A percentile compares a stretch with the other conserved stretches of the same genome.
Evolutionary conservation across 768 basidiomycete species (phyloP).

Genomic region (Gelatoporia subvermispora): DNA sequence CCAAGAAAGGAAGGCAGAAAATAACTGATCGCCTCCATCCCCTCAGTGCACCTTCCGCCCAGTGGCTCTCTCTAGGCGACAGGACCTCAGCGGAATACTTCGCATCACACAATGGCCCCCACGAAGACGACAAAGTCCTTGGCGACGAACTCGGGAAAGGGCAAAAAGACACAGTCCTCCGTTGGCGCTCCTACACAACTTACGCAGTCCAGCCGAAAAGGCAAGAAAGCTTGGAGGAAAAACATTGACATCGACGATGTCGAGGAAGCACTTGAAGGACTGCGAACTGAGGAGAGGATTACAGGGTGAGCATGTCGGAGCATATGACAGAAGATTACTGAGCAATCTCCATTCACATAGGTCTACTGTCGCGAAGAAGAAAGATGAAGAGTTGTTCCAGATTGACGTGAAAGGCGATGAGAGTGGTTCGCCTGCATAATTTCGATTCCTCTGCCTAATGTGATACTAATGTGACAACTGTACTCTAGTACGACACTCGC

Average conservation of each 20-base stretch:
- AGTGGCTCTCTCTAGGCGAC: too few relatives aligned
- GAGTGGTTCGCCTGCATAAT: slow-evolving; percentile 39
- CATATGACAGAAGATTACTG: too few relatives aligned
- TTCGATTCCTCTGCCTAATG: not conserved
- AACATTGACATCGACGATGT: slow-evolving; percentile 83
- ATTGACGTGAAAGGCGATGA: slow-evolving; percentile 80
- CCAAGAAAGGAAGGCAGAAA: too few relatives aligned
- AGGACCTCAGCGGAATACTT: too few relatives aligned
- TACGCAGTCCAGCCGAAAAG: slow-evolving; percentile 74
- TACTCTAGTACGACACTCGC: slow-evolving; percentile 49
- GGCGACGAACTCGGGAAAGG: not conserved
- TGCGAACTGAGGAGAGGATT: slow-evolving; percentile 77
- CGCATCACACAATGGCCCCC: too few relatives aligned
- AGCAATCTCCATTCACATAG: slow-evolving; percentile 29
- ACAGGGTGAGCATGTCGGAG: slow-evolving; percentile 54
- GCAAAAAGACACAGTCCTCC: slow-evolving; percentile 3
- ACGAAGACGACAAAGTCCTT: not conserved
- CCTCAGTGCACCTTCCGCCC: too few relatives aligned
- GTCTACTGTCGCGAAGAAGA: slow-evolving; percentile 57
- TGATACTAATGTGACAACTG: not conserved
- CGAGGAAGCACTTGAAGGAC: slow-evolving; percentile 68
- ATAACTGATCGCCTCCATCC: too few relatives aligned
- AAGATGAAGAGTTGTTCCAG: slow-evolving; percentile 71
- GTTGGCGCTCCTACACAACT: slow-evolving; percentile 57
- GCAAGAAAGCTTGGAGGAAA: slow-evolving; percentile 93